Base-by-base conservation (phyloP, 768 basidiomycete species). In the Arthromyces matolae region DNA sequence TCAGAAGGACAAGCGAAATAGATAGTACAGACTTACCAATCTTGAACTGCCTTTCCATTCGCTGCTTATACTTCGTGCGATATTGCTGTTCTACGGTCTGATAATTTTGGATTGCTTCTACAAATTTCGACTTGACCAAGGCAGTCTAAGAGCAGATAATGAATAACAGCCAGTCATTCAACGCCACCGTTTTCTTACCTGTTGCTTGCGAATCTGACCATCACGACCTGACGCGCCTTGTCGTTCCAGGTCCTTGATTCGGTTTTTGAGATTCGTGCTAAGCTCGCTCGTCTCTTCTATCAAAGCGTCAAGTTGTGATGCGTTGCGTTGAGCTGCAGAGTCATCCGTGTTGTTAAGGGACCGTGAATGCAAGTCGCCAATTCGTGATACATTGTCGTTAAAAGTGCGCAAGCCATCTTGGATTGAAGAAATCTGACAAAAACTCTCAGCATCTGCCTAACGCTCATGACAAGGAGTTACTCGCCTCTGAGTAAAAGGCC, bases 91-190 rank as follows among this genome's bases (percentile, higher is more conserved):
- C 91, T 28, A 90, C 86, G 20, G 76, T 77, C 62, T 92, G 88
- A 60, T 91, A 93, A 52, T 77, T 81, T 68, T 93, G 92, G 51
- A 93, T 82, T 18, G 87, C 84, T 53, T 92, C 91, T 34, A 90
- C 77, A 59, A 93, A 93, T 56, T 90, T 88, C 24, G 77, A 77
- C 62, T 83, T 84, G 57, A 85, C 75, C 27, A 84, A 64, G 1
- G 77, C 79, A 16, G 77, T 79, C 83, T 86, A 33, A 34, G 33
- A 5, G 14, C 32, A 47, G 31, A 38, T 45, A 20, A 23, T 48
- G 22, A 49, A 43, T 49, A 19, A 39, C 23, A 23, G 10, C 19
- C 29, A 36, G 39, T 1, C 16, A 16, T 18, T 8, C 29, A 40
- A 25, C 34, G 22, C 18, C 7, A 31, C 27, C 10, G n/a, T n/a